Base-by-base conservation (phyloP, 352 stramenopile genomes). In the Bremia lactucae region DNA sequence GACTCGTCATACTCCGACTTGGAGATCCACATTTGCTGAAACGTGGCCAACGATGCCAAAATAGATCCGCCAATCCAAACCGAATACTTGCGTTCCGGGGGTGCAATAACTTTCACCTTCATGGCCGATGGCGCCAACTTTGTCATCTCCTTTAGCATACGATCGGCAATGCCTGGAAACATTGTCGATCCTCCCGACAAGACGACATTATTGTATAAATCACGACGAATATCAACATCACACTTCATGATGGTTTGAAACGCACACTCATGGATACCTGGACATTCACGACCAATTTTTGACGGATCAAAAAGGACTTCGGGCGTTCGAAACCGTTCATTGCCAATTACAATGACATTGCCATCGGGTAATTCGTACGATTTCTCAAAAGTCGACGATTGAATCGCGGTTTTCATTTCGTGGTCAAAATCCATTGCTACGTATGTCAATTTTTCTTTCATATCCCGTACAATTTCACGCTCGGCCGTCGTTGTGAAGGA, bases 11-110 rank as follows among this genome's bases (percentile, higher is more conserved):
- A 98, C 61, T 98, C 94, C 28, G 85, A 68, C 79, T 98, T 98
- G 20, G 82, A 93, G 65, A 98, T 98, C 91, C 94, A 98, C 90
- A 98, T 98, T 52, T 95, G 83, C 65, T 98, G 88, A 90, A 98
- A 98, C 36, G 94, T 98, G 36, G 90, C 95, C n/a, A 98, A 72
- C 57, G 88, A 97, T 15, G 94, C 74, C 28, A 98, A 62, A 55
- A 98, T 97, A 44, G 86, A 97, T 48, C 95, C 95, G 70, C 95
- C 93, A 65, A 98, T 98, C 95, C 93, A 98, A n/a, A 96, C 90
- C 24, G 86, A 96, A 75, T 98, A 98, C 72, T 97, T 93, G 40
- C 86, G 76, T 67, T 95, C 82, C 5, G 79, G 83, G 8, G 83
- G 88, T 39, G 93, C 87, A 2, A 98, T 71, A 34, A 98, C 88